A percentile compares a stretch with the other conserved stretches of the same genome.
Evolutionary conservation across 108 stramenopile species (phyloP).

Genomic region (Discostella pseudostelligera): DNA sequence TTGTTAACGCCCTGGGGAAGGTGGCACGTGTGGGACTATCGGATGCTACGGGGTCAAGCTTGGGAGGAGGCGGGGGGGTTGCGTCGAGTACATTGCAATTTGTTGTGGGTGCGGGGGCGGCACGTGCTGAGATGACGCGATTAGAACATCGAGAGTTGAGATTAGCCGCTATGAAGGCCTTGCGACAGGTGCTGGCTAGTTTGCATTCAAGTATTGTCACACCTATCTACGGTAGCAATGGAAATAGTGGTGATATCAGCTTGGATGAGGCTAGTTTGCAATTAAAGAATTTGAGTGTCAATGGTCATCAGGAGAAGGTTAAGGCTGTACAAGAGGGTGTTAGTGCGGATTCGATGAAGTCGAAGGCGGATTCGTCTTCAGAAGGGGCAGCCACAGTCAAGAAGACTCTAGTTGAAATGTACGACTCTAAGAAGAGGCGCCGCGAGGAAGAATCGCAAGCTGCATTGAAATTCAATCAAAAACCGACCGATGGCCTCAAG

Average conservation of each 20-base stretch:
- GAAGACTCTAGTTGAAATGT: constrained; percentile 80
- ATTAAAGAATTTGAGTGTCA: constrained; percentile 5
- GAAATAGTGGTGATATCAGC: constrained; percentile 22
- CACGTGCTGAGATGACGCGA: constrained; percentile 64
- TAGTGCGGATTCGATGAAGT: constrained; percentile 1
- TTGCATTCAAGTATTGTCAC: constrained; percentile 77
- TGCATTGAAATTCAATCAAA: constrained; percentile 94
- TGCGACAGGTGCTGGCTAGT: constrained; percentile 80
- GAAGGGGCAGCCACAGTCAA: constrained; percentile 13
- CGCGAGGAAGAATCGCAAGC: constrained; percentile 88
- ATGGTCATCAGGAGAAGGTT: constrained; percentile 15
- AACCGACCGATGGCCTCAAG: constrained; percentile 87
- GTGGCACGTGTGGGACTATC: constrained; percentile 72
- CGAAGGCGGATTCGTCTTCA: constrained; percentile 10
- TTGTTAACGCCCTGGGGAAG: constrained; percentile 89
- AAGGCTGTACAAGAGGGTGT: constrained; percentile 3
- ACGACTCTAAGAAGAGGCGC: constrained; percentile 90
- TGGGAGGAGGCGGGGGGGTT: constrained; percentile 21
- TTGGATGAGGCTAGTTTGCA: constrained; percentile 29
- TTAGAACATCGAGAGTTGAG: constrained; percentile 73
- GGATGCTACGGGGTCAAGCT: constrained; percentile 37
- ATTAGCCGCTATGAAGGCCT: constrained; percentile 78
- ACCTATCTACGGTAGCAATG: constrained; percentile 44
- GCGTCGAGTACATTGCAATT: constrained; percentile 40
- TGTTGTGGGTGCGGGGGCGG: constrained; percentile 55